Percentiles rank a stretch among this genome's conserved stretches.
These are phyloP conservation scores for Hygrophoropsis aurantiaca DNA, from an alignment of 768 basidiomycete genomes.

Conservation along the genomic window DNA sequence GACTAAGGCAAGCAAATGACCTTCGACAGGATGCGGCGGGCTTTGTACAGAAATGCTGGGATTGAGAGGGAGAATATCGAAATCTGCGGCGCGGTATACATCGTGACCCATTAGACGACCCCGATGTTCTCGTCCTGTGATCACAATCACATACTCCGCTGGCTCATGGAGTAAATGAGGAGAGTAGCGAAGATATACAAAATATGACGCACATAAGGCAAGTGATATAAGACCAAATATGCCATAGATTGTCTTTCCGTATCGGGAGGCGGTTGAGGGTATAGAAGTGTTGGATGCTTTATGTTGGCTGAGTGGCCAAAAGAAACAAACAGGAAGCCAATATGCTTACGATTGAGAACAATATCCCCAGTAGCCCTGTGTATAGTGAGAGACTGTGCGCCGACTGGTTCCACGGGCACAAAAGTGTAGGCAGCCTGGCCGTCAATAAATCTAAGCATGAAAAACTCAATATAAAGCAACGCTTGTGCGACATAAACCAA, in stretches of 20 bases:
- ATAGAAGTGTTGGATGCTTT: slow-evolving; percentile 55
- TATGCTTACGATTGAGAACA: slow-evolving; percentile 59
- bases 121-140: slow-evolving; percentile 79
- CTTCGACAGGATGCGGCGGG: slow-evolving; percentile 83
- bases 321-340: no score
- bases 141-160: slow-evolving; percentile 93
- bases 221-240: slow-evolving; percentile 78
- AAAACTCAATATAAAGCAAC: slow-evolving; percentile 11
- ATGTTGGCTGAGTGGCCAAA: background rate
- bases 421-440: slow-evolving; percentile 78
- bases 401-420: slow-evolving; percentile 60
- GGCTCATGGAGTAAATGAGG: background rate
- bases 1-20: slow-evolving; percentile 82
- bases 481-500: background rate
- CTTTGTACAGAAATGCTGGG: slow-evolving; percentile 63
- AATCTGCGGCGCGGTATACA: slow-evolving; percentile 87
- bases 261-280: slow-evolving; percentile 56
- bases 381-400: slow-evolving; percentile 68
- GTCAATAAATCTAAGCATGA: slow-evolving; percentile 55
- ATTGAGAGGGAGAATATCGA: slow-evolving; percentile 86
- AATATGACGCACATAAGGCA: slow-evolving; percentile 56
- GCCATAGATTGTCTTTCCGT: slow-evolving; percentile 68
- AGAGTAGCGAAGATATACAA: slow-evolving; percentile 1
- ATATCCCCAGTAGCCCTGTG: slow-evolving; percentile 76
- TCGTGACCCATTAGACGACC: slow-evolving; percentile 83